phyloP scores from a whole-genome alignment of 2,329 filamentous ascomycete species.

The Penicillium crustosum region DNA sequence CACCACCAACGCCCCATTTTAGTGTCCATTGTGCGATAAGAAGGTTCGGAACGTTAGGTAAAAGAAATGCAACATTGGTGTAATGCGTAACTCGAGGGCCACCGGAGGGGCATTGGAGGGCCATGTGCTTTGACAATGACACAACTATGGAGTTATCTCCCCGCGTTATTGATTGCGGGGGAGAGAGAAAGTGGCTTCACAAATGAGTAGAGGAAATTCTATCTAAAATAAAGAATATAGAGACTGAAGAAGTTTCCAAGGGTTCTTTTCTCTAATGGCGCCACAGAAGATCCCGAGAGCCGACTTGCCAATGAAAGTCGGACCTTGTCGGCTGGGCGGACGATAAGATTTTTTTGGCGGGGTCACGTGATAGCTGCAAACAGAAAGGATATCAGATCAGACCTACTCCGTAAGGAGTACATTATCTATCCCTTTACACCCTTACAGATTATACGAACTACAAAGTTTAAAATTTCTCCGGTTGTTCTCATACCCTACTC shows the following conservation, averaged over 20 bases:
- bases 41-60: conserved; percentile 25
- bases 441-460: not conserved
- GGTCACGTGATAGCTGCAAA: not conserved
- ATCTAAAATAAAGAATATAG: not conserved
- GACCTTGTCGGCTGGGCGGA: not conserved
- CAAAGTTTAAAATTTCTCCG: not conserved
- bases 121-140: not conserved
- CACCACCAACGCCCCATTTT: conserved; percentile 2
- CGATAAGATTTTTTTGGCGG: not conserved
- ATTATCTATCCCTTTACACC: no score
- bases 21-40: conserved; percentile 15
- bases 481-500: not conserved
- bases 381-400: not conserved
- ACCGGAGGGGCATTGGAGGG: no score
- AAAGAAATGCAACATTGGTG: conserved; percentile 24
- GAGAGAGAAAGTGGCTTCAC: not conserved
- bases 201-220: not conserved
- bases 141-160: conserved; percentile 11
- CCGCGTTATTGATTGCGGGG: conserved; percentile 11
- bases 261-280: not conserved
- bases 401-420: no score
- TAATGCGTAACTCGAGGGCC: not conserved
- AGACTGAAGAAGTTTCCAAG: not conserved
- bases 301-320: conserved; percentile 9
- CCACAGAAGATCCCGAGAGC: conserved; percentile 6